Evolutionary conservation across 2,329 filamentous ascomycete genomes (phyloP).

Genomic region (Ophiosphaerella narmari): DNA sequence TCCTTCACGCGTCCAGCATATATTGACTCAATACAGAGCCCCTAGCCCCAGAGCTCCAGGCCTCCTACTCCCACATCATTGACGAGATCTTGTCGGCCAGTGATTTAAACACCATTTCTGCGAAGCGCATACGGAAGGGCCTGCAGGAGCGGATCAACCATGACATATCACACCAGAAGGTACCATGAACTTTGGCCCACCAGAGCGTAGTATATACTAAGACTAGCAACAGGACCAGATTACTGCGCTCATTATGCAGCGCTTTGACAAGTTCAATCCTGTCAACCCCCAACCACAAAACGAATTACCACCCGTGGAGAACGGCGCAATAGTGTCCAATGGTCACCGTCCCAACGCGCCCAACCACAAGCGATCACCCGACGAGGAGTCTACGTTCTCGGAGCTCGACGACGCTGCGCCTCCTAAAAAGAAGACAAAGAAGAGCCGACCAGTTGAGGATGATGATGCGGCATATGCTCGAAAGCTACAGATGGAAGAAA

Average conservation of each 20-base stretch:
- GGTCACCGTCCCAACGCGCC: slow-evolving; percentile 32
- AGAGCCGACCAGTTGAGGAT: slow-evolving; percentile 69
- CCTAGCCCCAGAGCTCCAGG: slow-evolving; percentile 54
- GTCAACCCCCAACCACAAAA: slow-evolving; percentile 35
- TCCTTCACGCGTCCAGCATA: slow-evolving; percentile 3
- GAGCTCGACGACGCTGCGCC: slow-evolving; percentile 47
- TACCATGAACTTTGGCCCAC: slow-evolving; percentile 33
- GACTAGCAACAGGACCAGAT: slow-evolving; percentile 47
- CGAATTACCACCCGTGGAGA: slow-evolving; percentile 46
- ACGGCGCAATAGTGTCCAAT: slow-evolving; percentile 31
- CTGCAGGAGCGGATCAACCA: slow-evolving; percentile 64
- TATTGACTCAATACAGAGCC: slow-evolving; percentile 28
- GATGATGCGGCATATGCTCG: slow-evolving; percentile 87
- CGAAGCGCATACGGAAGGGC: slow-evolving; percentile 67
- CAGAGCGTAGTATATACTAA: slow-evolving; percentile 13
- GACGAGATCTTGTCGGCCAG: slow-evolving; percentile 64
- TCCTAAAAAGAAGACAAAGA: slow-evolving; percentile 64
- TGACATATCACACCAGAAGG: slow-evolving; percentile 67
- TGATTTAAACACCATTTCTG: slow-evolving; percentile 67
- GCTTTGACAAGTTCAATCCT: slow-evolving; percentile 55
- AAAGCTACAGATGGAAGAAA: slow-evolving; percentile 89
- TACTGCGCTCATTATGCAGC: slow-evolving; percentile 53
- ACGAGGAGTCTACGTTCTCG: slow-evolving; percentile 49
- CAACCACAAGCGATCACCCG: slow-evolving; percentile 49
- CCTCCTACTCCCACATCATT: slow-evolving; percentile 62